Base-by-base conservation (phyloP, 306 rosid species). In the Bauhinia variegata region DNA sequence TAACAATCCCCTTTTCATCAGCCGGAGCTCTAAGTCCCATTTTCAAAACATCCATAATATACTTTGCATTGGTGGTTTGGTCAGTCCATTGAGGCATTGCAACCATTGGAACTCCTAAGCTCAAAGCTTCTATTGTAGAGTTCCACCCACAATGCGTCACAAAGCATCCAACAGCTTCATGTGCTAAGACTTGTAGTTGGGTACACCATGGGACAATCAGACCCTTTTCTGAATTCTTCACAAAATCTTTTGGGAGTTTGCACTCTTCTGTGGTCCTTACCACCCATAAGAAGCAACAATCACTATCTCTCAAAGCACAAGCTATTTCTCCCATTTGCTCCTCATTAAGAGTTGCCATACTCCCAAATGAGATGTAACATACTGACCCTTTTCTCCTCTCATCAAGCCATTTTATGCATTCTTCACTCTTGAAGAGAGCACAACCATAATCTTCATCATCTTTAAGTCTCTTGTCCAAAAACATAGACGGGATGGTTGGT, bases 401-500 rank as follows among this genome's bases (percentile, higher is more conserved):
- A 14, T 12, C 5, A 1, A 46, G 51, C 51, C 51, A 46, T 11
- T 46, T 46, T 5, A 11, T 46, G 14, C 51, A 65, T 38, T 43
- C 61, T 32, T 75, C 79, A 42, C 33, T 58, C 44, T 38, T 39
- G 14, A 59, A 50, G 31, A 48, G 56, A 7, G 41, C 9, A 17
- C 41, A 16, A 39, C 56, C 74, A 7, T 58, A 34, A 6, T 67
- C 49, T 51, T 31, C 47, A 6, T 65, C 68, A 15, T 54, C 54
- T 55, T 38, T 23, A 6, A 63, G 39, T 38, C 2, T 4, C 36
- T 65, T 73, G 39, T 73, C 50, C 8, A 56, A 30, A 16, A 19
- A 47, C 52, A 73, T 64, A 1, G 72, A 73, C 23, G 78, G 49
- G 56, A 57, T 30, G 1, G 11, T 37, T 55, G 78, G 78, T n/a